These are phyloP conservation scores for Euphorbia corollata DNA, from an alignment of 441 rosid species.

Conservation along the genomic window DNA sequence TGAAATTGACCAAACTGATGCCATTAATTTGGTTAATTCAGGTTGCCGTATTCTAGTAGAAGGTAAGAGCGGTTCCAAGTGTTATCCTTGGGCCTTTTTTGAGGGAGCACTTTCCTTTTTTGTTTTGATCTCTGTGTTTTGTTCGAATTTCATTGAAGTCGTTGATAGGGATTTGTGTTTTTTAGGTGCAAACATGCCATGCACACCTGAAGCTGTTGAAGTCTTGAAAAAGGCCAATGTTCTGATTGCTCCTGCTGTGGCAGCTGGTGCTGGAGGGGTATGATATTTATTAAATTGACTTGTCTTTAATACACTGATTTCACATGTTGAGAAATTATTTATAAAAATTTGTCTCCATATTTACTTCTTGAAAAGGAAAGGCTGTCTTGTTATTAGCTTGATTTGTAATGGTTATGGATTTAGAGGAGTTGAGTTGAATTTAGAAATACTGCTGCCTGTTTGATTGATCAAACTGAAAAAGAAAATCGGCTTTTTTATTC, in stretches of 20 bases:
- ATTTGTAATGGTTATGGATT: too few relatives aligned
- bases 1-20: conserved; percentile 93
- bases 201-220: conserved; percentile 90
- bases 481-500: not conserved
- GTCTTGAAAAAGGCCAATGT: conserved; percentile 82
- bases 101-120: conserved; percentile 9
- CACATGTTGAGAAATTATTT: not conserved
- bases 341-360: not conserved
- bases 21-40: conserved; percentile 77
- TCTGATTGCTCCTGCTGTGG: conserved; percentile 92
- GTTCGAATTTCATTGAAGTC: not conserved
- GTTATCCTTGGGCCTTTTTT: conserved; percentile 15
- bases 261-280: conserved; percentile 99
- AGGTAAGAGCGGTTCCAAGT: conserved; percentile 47
- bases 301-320: conserved; percentile 10
- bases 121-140: conserved; percentile 14
- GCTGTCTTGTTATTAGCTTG: too few relatives aligned
- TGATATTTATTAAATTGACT: conserved; percentile 16
- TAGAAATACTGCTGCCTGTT: not conserved
- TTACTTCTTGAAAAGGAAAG: not conserved
- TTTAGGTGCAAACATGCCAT: conserved; percentile 93
- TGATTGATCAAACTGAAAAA: too few relatives aligned
- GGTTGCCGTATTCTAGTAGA: conserved; percentile 86
- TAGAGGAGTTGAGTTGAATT: not conserved
- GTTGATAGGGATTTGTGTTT: conserved; percentile 4